Evolutionary conservation across 208 protist genomes (phyloP).

Genomic region (Acanthamoeba healyi): DNA sequence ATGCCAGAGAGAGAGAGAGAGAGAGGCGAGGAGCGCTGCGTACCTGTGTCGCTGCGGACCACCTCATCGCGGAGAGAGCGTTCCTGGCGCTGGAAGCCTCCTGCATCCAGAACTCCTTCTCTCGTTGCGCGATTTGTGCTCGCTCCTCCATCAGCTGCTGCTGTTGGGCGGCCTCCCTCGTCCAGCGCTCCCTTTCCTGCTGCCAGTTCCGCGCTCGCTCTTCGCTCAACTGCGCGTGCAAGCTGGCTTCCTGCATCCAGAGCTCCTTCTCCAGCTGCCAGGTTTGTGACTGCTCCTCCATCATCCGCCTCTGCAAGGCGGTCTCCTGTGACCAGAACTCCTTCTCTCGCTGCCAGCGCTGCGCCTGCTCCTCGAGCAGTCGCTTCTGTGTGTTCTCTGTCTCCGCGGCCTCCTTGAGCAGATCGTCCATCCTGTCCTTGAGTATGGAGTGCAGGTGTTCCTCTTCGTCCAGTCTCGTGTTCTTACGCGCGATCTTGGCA

Average conservation of each 20-base stretch:
- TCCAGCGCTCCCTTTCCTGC: not conserved
- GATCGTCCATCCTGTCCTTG: not conserved
- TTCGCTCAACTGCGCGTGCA: no score
- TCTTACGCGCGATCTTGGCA: not conserved
- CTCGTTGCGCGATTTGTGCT: not conserved
- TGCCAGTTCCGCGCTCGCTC: no score
- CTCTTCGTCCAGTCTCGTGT: not conserved
- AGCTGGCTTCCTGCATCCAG: not conserved
- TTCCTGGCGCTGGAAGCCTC: not conserved
- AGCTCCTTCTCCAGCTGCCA: constrained; percentile 6
- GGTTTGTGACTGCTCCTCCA: not conserved
- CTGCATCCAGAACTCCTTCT: constrained; percentile 53
- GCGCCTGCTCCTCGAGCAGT: no score
- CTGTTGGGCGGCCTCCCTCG: not conserved
- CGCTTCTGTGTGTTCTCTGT: not conserved
- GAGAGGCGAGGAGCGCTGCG: no score
- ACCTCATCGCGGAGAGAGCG: not conserved
- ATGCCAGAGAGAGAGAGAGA: no score
- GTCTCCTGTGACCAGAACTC: no score
- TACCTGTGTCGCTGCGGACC: no score
- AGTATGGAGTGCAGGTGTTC: not conserved
- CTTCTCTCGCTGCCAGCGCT: no score
- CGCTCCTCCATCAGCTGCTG: not conserved
- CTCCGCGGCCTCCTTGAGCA: not conserved
- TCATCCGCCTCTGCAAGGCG: not conserved